phyloP scores from a whole-genome alignment of 345 rosid species.

The Arabis hirsuta region DNA sequence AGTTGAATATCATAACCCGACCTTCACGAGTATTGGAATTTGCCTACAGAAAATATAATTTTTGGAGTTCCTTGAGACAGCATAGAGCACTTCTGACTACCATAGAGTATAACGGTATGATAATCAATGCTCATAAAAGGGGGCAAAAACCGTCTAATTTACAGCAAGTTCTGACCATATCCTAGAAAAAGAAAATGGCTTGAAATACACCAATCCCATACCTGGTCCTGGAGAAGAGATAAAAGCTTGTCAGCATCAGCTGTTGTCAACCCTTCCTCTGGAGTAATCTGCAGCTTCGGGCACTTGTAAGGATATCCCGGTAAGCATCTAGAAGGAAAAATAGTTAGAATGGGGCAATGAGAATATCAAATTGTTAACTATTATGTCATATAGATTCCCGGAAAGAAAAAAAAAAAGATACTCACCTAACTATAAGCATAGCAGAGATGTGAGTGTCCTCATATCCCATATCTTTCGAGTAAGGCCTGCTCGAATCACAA shows the following conservation, averaged over 20 bases:
- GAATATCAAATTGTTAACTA: conserved; percentile 14
- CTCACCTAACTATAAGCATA: conserved; percentile 73
- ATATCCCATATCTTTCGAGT: conserved; percentile 87
- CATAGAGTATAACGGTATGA: conserved; percentile 11
- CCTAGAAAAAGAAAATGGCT: conserved; percentile 16
- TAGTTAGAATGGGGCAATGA: conserved; percentile 4
- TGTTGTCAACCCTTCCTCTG: conserved; percentile 78
- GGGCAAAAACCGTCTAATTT: neutral
- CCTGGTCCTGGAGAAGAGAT: conserved; percentile 88
- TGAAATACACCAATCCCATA: conserved; percentile 34
- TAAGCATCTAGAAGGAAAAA: conserved; percentile 63
- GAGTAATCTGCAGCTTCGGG: conserved; percentile 80
- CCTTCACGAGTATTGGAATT: conserved; percentile 88
- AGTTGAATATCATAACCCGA: conserved; percentile 91
- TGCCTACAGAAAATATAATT: conserved; percentile 53
- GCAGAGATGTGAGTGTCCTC: conserved; percentile 89
- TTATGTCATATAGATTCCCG: conserved; percentile 15
- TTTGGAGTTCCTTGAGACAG: neutral
- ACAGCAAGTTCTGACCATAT: conserved; percentile 2
- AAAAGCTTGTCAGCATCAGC: conserved; percentile 75
- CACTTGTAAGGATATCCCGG: conserved; percentile 97
- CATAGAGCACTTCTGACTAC: conserved; percentile 7
- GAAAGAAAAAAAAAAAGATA: conserved; percentile 24
- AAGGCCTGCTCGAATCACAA: conserved; percentile 69
- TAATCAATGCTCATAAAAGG: conserved; percentile 3